phyloP scores from a whole-genome alignment of 2,329 filamentous ascomycete genomes.

The Botrytis sinoallii region DNA sequence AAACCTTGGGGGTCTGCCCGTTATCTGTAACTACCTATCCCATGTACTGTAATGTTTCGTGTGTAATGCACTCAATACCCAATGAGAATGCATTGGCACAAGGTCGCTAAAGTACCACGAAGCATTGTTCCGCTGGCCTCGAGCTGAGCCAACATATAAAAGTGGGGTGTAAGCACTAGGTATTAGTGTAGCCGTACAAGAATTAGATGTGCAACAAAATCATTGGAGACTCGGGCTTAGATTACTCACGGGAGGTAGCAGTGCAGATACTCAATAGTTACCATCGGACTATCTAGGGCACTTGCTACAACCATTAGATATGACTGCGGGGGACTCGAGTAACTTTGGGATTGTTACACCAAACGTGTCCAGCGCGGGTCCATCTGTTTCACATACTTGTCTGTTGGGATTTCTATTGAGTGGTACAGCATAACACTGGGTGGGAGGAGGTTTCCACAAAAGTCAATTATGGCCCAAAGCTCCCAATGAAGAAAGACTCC shows the following conservation, averaged over 20 bases:
- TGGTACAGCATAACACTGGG: neutral
- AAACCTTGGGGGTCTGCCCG: neutral
- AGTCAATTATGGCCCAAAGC: neutral
- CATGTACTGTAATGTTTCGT: neutral
- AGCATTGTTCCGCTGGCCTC: neutral
- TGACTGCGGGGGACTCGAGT: neutral
- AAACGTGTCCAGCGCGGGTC: neutral
- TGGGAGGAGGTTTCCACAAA: neutral
- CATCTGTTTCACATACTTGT: neutral
- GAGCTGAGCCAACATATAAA: neutral
- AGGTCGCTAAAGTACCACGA: neutral
- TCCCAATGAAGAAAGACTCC: neutral
- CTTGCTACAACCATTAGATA: neutral
- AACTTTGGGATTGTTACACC: neutral
- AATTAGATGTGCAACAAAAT: neutral
- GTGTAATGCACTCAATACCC: neutral
- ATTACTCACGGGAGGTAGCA: neutral
- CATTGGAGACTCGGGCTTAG: neutral
- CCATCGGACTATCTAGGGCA: neutral
- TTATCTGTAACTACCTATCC: neutral
- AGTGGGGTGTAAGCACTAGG: neutral
- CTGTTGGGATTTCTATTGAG: neutral
- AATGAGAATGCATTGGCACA: neutral
- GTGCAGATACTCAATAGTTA: neutral
- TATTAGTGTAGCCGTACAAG: neutral